A percentile compares a stretch with the other conserved stretches of the same genome.
Conservation (phyloP, 371 early-diverging fungal genomes). For the Apophysomyces trapeziformis region DNA sequence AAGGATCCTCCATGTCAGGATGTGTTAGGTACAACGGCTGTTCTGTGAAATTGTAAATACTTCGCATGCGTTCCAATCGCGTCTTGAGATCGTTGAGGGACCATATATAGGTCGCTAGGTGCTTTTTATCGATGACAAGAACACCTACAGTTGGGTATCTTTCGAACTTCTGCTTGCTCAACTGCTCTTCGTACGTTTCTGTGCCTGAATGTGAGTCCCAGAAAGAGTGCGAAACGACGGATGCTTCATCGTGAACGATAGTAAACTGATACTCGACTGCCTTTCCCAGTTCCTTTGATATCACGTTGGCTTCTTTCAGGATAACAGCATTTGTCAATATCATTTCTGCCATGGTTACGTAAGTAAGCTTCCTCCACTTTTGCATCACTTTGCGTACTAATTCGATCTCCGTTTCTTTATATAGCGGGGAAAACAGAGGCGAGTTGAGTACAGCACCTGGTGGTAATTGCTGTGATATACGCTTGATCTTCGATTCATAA, state of each 20-base stretch:
- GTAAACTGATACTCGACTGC: slow-evolving; percentile 83
- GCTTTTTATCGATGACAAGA: slow-evolving; percentile 71
- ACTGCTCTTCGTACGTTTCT: slow-evolving; percentile 13
- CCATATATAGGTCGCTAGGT: slow-evolving; percentile 78
- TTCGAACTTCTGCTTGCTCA: background rate
- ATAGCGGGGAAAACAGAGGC: slow-evolving; percentile 30
- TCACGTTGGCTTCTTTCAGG: slow-evolving; percentile 89
- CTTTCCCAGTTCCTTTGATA: slow-evolving; percentile 78
- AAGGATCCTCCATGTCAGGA: slow-evolving; percentile 76
- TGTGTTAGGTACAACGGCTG: slow-evolving; percentile 72
- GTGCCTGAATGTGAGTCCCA: slow-evolving; percentile 65
- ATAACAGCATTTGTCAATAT: slow-evolving; percentile 72
- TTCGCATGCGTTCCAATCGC: slow-evolving; percentile 77
- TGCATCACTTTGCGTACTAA: slow-evolving; percentile 17
- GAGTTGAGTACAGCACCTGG: slow-evolving; percentile 22
- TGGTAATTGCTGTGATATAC: slow-evolving; percentile 27
- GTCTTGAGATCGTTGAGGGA: slow-evolving; percentile 67
- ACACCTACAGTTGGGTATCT: slow-evolving; percentile 66
- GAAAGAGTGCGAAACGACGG: slow-evolving; percentile 56
- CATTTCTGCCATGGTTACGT: slow-evolving; percentile 74
- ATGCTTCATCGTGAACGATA: slow-evolving; percentile 62
- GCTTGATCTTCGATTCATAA: slow-evolving; percentile 51
- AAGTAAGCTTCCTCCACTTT: slow-evolving; percentile 67
- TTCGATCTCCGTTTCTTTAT: slow-evolving; percentile 19
- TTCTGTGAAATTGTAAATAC: slow-evolving; percentile 72